Evolutionary conservation across 768 basidiomycete genomes (phyloP).

Genomic region (Russula sp.): DNA sequence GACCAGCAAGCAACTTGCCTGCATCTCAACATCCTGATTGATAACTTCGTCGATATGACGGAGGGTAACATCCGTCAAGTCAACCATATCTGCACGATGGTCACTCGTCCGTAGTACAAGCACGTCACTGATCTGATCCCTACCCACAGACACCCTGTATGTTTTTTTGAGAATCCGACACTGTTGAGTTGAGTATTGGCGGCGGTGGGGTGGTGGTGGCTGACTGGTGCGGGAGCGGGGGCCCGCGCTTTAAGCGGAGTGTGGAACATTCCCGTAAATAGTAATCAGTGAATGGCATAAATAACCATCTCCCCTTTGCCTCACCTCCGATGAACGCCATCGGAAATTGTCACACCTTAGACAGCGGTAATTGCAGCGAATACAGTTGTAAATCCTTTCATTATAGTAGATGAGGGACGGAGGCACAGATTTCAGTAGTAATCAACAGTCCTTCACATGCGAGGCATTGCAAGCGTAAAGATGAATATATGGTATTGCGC

Average conservation of each 20-base stretch:
- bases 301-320: no score
- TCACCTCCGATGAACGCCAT: background rate
- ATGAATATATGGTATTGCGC: slow-evolving; percentile 18
- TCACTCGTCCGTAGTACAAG: background rate
- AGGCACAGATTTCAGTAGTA: background rate
- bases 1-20: slow-evolving; percentile 32
- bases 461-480: background rate
- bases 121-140: background rate
- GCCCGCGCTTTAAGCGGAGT: background rate
- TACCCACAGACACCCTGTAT: background rate
- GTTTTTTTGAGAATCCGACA: background rate
- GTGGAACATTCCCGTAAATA: background rate
- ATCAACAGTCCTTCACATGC: background rate
- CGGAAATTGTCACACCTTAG: background rate
- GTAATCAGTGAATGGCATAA: background rate
- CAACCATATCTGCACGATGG: background rate
- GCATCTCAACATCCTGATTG: slow-evolving; percentile 69
- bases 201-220: background rate
- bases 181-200: background rate
- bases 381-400: background rate
- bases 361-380: background rate
- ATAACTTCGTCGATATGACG: slow-evolving; percentile 47
- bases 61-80: slow-evolving; percentile 35
- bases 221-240: no score
- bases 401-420: background rate